Evolutionary conservation across 768 basidiomycete genomes (phyloP).

Genomic region (Suillus weaverae): DNA sequence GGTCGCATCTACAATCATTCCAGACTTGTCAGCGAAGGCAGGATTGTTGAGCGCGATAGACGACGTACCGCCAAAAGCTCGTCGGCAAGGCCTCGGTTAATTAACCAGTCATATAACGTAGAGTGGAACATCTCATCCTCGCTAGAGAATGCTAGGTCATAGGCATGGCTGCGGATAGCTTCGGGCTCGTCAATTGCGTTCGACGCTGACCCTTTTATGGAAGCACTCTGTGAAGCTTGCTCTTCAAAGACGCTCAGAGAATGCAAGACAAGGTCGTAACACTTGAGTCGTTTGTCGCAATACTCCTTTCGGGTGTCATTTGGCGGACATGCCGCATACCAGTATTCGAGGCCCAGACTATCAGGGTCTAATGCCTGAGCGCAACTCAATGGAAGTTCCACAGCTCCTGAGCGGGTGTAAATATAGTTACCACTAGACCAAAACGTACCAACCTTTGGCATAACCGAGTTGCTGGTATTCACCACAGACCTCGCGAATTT

Average conservation of each 20-base stretch:
- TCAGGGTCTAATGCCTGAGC: constrained; percentile 78
- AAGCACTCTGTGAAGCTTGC: constrained; percentile 37
- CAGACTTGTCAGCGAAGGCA: constrained; percentile 13
- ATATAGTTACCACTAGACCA: not conserved
- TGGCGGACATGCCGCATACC: constrained; percentile 59
- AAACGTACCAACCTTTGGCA: constrained; percentile 61
- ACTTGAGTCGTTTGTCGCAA: constrained; percentile 63
- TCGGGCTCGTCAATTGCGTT: constrained; percentile 54
- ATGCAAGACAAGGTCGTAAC: constrained; percentile 83
- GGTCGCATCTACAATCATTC: constrained; percentile 66
- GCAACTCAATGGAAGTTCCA: constrained; percentile 83
- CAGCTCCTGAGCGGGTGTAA: constrained; percentile 54
- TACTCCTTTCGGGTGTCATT: constrained; percentile 59
- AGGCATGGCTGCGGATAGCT: constrained; percentile 78
- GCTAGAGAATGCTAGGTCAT: constrained; percentile 79
- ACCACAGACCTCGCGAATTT: constrained; percentile 81
- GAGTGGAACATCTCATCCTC: constrained; percentile 95
- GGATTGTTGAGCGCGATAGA: constrained; percentile 1
- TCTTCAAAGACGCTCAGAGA: constrained; percentile 81
- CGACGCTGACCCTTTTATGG: constrained; percentile 25
- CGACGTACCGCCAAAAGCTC: constrained; percentile 83
- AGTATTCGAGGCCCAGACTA: constrained; percentile 73
- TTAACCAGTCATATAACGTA: constrained; percentile 92
- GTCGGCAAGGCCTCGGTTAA: constrained; percentile 75
- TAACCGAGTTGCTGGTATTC: constrained; percentile 87